Percentiles rank a stretch among this genome's conserved stretches.
Evolutionary conservation across 1,284 basidiomycete genomes (phyloP).

Genomic region (Melampsora americana): DNA sequence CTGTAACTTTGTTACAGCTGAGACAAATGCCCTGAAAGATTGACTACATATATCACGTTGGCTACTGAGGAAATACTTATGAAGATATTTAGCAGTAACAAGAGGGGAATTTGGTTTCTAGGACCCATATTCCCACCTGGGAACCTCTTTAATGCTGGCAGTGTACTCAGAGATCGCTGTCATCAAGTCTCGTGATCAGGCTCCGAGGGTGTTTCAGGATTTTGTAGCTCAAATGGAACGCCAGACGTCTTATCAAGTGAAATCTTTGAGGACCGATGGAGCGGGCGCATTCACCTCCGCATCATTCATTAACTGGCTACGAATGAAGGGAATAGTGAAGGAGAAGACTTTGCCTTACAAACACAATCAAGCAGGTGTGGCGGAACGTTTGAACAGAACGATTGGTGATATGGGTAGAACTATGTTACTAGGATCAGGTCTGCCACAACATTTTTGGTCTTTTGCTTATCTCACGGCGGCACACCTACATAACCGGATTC

Average conservation of each 20-base stretch:
- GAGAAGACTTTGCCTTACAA: not conserved
- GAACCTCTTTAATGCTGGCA: too few relatives aligned
- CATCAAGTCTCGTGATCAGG: too few relatives aligned
- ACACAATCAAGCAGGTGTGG: not conserved
- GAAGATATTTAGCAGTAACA: too few relatives aligned
- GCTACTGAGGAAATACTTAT: too few relatives aligned
- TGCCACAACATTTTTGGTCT: constrained; percentile 12
- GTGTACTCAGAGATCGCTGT: too few relatives aligned
- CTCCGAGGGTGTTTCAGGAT: too few relatives aligned
- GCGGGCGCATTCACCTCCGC: not conserved
- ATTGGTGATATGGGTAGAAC: constrained; percentile 11
- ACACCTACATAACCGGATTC: constrained; percentile 11
- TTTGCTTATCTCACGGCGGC: too few relatives aligned
- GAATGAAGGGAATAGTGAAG: not conserved
- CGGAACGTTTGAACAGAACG: constrained; percentile 16
- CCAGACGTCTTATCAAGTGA: not conserved
- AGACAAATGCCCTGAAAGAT: too few relatives aligned
- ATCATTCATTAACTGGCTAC: not conserved
- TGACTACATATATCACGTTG: too few relatives aligned
- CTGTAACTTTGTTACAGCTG: too few relatives aligned
- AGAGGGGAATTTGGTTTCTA: too few relatives aligned
- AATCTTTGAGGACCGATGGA: not conserved
- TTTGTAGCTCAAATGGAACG: not conserved
- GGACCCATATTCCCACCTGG: too few relatives aligned
- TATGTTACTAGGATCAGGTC: not conserved